Evolutionary conservation across 176 grass and related monocot species (phyloP).

Genomic region (Ananas comosus): DNA sequence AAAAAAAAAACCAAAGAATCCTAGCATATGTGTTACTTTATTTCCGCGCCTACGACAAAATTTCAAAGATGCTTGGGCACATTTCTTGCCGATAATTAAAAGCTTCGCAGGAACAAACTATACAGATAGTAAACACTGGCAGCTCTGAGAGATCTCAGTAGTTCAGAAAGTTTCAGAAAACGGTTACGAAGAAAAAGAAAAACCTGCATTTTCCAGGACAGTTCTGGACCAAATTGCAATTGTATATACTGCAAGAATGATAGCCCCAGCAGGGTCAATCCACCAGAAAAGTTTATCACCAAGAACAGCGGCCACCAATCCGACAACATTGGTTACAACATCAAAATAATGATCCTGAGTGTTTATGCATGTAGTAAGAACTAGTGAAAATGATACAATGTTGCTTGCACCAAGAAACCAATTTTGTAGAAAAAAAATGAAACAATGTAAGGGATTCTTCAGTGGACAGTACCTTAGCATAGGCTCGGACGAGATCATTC

Average conservation of each 20-base stretch:
- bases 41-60: no score
- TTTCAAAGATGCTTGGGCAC: no score
- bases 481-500: slow-evolving; percentile 66
- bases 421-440: background rate
- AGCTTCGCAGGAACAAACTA: no score
- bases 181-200: background rate
- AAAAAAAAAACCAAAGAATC: background rate
- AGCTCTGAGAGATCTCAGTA: background rate
- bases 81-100: no score
- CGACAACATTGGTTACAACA: slow-evolving; percentile 79
- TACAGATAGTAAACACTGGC: background rate
- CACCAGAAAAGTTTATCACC: slow-evolving; percentile 64
- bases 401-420: background rate
- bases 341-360: slow-evolving; percentile 89
- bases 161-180: background rate
- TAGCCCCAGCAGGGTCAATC: slow-evolving; percentile 78
- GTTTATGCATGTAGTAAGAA: background rate
- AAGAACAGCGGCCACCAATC: slow-evolving; percentile 77
- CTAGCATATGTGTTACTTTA: background rate
- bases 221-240: slow-evolving; percentile 73
- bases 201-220: slow-evolving; percentile 75
- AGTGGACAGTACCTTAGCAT: slow-evolving; percentile 46
- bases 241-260: slow-evolving; percentile 84
- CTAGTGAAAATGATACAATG: background rate
- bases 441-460: background rate